Conservation (phyloP, 441 rosid genomes). For the Croton setiger region DNA sequence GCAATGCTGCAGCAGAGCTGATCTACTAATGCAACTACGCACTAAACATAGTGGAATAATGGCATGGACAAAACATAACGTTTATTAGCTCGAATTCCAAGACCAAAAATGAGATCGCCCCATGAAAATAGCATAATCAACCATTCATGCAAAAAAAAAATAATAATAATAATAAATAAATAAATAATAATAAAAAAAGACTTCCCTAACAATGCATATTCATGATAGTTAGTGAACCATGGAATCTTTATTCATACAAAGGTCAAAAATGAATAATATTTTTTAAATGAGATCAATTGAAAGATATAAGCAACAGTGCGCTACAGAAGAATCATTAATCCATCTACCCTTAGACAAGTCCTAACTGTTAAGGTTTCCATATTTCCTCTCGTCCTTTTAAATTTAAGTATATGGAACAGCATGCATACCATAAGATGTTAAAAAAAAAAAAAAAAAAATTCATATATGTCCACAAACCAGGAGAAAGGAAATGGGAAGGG, state of each 20-base stretch:
- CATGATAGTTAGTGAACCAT: neutral
- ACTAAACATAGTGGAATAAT: neutral
- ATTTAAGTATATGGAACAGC: neutral
- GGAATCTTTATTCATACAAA: neutral
- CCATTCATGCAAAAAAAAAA: neutral
- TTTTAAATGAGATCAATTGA: neutral
- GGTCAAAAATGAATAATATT: neutral
- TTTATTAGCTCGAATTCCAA: neutral
- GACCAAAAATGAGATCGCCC: neutral
- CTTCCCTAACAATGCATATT: neutral
- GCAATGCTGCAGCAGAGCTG: neutral
- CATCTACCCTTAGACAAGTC: neutral
- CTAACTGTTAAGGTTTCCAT: neutral
- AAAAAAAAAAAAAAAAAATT: neutral
- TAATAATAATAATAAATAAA: too few relatives aligned
- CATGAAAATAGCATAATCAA: neutral
- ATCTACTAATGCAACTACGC: neutral
- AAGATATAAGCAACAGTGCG: neutral
- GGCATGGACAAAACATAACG: neutral
- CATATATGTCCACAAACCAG: neutral
- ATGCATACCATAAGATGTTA: neutral
- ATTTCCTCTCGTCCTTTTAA: neutral
- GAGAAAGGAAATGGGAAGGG: neutral
- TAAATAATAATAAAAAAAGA: too few relatives aligned
- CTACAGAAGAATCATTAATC: slow-evolving; percentile 4